Conservation (phyloP, 495 filamentous ascomycete genomes). For the Symbiotaphrina buchneri region DNA sequence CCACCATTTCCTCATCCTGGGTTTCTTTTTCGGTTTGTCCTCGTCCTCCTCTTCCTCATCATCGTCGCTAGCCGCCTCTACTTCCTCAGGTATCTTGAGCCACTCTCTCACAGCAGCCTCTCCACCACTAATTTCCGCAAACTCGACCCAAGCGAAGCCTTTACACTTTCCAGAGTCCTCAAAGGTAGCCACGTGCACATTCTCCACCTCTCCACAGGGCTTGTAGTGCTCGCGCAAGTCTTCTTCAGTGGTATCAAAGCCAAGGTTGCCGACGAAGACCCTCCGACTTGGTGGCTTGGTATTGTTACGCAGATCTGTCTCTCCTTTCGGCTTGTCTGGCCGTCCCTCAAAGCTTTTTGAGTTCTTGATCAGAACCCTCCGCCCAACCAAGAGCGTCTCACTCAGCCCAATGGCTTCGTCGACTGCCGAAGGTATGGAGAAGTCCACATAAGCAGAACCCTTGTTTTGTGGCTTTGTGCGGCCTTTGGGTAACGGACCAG, state of each 20-base stretch:
- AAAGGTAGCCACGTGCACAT: slow-evolving; percentile 78
- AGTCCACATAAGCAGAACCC: slow-evolving; percentile 94
- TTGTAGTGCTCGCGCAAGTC: slow-evolving; percentile 54
- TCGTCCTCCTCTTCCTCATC: slow-evolving; percentile 31
- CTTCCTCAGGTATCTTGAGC: slow-evolving; percentile 33
- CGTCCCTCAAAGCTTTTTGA: slow-evolving; percentile 68
- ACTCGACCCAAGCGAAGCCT: slow-evolving; percentile 87
- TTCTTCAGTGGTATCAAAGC: slow-evolving; percentile 68
- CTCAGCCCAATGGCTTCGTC: slow-evolving; percentile 52
- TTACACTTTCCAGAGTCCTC: slow-evolving; percentile 96
- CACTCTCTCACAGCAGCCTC: slow-evolving; percentile 65
- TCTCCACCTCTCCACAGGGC: slow-evolving; percentile 57
- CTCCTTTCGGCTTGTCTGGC: slow-evolving; percentile 25
- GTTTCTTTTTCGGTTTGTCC: slow-evolving; percentile 12
- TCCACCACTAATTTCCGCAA: slow-evolving; percentile 53
- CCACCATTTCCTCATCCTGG: slow-evolving; percentile 49
- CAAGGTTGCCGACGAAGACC: slow-evolving; percentile 82
- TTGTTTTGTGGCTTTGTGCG: slow-evolving; percentile 39
- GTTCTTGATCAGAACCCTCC: slow-evolving; percentile 80
- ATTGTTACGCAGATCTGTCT: slow-evolving; percentile 8
- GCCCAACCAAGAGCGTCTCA: slow-evolving; percentile 52
- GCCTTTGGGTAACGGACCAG: slow-evolving; percentile 6
- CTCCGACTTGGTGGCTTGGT: slow-evolving; percentile 46
- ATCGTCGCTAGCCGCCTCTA: slow-evolving; percentile 25
- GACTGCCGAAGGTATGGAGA: slow-evolving; percentile 41